Evolutionary conservation across 139 green algal genomes (phyloP), one percentile per base, ranked within the genome.

Genomic region (Chlamydomonas eustigma): DNA sequence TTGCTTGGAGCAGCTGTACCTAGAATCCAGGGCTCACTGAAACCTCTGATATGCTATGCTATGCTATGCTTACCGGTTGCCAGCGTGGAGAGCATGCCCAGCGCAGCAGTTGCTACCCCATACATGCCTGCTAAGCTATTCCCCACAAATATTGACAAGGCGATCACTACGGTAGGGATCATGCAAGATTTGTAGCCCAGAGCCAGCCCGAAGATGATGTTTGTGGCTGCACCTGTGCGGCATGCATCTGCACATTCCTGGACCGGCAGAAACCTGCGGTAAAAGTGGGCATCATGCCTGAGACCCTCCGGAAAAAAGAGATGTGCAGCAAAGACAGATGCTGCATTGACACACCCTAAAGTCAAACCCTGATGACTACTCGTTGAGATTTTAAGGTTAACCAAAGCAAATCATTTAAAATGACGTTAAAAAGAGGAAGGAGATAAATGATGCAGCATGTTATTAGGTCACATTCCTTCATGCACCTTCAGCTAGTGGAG

Each of bases 161-260:
- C 91, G 30, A 99, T 97, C 18, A 95, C 84, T 37, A 98, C 84
- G 82, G 90, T 95, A 4, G 68, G 68, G 78, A 86, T 83, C 71
- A 86, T 86, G 77, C 85, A 88, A 0, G 90, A 97, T 86, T 97
- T 96, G 92, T 99, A 99, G 77, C 95, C 95, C 34, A 99, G 89
- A 1, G 95, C 95, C 64, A 99, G 91, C 64, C 95, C 95, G 76
- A 99, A 99, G 86, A 98, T 98, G 88, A 98, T 95, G 89, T 98
- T 88, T 63, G 95, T 99, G 77, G 95, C 95, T n/a, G 68, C 33
- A 37, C 95, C 95, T 37, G 95, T 99, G 78, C 88, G 86, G 91
- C 95, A 99, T 1, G 95, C 86, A 72, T 98, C 93, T 32, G 95
- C 92, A 1, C 98, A 92, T 50, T 98, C 93, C 85, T 68, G 39